Evolutionary conservation across 306 rosid genomes (phyloP).

Genomic region (Inga laurina): DNA sequence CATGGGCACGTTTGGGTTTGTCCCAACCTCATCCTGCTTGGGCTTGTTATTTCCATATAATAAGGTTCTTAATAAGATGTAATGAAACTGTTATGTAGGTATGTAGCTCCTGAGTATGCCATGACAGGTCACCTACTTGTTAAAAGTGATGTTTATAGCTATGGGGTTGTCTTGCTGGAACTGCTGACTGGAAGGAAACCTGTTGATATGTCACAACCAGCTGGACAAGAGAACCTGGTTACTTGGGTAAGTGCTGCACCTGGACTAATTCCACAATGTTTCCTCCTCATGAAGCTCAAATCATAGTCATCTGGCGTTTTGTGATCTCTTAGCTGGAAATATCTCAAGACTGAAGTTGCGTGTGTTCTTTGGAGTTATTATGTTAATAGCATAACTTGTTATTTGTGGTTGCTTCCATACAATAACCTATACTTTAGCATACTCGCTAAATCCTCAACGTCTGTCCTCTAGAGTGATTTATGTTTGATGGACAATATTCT

Average conservation of each 20-base stretch:
- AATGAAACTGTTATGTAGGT: slow-evolving; percentile 55
- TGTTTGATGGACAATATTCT: slow-evolving; percentile 24
- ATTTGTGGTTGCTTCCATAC: slow-evolving; percentile 48
- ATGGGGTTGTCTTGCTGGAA: slow-evolving; percentile 94
- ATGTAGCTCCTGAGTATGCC: slow-evolving; percentile 99
- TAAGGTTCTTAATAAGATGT: slow-evolving; percentile 31
- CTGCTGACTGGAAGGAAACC: slow-evolving; percentile 90
- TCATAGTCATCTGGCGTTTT: background rate
- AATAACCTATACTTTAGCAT: slow-evolving; percentile 1
- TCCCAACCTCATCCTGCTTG: slow-evolving; percentile 29
- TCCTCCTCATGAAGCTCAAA: slow-evolving; percentile 18
- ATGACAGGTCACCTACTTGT: slow-evolving; percentile 96
- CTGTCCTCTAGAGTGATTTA: slow-evolving; percentile 9
- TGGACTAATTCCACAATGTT: slow-evolving; percentile 21
- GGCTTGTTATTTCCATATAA: slow-evolving; percentile 17
- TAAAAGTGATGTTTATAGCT: slow-evolving; percentile 97
- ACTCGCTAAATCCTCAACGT: background rate
- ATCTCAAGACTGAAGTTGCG: background rate
- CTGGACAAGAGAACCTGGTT: slow-evolving; percentile 96
- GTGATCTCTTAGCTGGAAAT: background rate
- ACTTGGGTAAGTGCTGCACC: slow-evolving; percentile 77
- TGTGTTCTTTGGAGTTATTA: background rate
- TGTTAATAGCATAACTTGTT: slow-evolving; percentile 49
- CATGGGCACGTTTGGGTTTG: slow-evolving; percentile 99
- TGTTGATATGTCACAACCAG: slow-evolving; percentile 94